Evolutionary conservation across 2,329 filamentous ascomycete genomes (phyloP), one percentile per base, ranked within the genome.

Genomic region (Cadophora malorum): DNA sequence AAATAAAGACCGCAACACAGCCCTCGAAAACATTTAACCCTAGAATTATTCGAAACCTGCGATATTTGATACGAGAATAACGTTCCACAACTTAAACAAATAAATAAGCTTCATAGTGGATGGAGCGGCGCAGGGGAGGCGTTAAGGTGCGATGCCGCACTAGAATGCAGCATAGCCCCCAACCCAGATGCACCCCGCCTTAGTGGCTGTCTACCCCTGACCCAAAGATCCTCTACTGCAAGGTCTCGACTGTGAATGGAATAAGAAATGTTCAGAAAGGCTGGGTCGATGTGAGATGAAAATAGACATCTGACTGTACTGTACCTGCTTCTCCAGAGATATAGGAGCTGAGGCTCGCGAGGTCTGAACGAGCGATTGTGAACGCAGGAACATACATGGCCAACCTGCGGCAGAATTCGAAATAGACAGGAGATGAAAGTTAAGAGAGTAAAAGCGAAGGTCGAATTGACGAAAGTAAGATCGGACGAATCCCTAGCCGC

Each of bases 71-170:
- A 28, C 28, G 28, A 28, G 28, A 28, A 28, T 45, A 16, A 16
- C 10, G 28, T 33, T 55, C 14, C 52, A 31, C 25, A 31, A 16
- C 25, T 19, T 25, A 33, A 31, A n/a, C 25, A 8, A 19, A 55
- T 31, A 55, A n/a, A 55, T 28, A 55, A 55, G 52, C 52, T 55
- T 55, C 28, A 10, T 38, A 12, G 55, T 38, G 55, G 33, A 21
- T 35, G 9, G 33, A 5, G 5, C 10, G 56, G 21, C 41, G 41
- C 41, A 45, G 41, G 28, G 28, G 16, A 19, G 16, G 41, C 41
- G 41, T 45, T 19, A 12, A 45, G 41, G 16, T 45, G 35, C 56
- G 52, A 14, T 19, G 41, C 41, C 10, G 35, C 56, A 45, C 21
- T 2, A 10, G 28, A 3, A 28, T 1, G 4, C 35, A 41, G 35